phyloP scores from a whole-genome alignment of 2,329 filamentous ascomycete species.

The Colletotrichum musae region DNA sequence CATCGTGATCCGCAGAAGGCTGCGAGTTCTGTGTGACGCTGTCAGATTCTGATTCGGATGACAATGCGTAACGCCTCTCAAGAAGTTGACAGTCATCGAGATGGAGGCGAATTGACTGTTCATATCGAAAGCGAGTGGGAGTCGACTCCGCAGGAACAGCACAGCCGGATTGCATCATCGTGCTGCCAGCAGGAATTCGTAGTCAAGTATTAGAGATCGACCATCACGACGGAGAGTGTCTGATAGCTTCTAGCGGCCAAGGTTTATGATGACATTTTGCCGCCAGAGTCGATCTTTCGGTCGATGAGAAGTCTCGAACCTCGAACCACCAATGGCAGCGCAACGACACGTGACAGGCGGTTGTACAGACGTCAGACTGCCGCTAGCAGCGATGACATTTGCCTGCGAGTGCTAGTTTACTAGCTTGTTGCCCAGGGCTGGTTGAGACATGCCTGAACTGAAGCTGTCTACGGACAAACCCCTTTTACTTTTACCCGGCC shows the following conservation, averaged over 20 bases:
- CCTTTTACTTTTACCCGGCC: neutral
- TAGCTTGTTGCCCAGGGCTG: too few relatives aligned
- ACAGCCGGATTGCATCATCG: too few relatives aligned
- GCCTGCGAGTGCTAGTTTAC: too few relatives aligned
- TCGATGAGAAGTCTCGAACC: slow-evolving; percentile 2
- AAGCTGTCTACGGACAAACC: too few relatives aligned
- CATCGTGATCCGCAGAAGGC: too few relatives aligned
- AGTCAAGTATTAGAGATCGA: neutral
- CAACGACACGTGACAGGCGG: slow-evolving; percentile 6
- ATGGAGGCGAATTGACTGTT: neutral
- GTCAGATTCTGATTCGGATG: too few relatives aligned
- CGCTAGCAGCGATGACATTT: neutral
- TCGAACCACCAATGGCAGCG: neutral
- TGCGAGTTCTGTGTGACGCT: too few relatives aligned
- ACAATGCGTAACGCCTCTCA: too few relatives aligned
- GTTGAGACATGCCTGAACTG: too few relatives aligned
- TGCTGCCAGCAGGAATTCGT: too few relatives aligned
- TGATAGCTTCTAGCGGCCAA: neutral
- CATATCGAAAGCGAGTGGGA: too few relatives aligned
- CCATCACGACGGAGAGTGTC: neutral
- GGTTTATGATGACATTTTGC: slow-evolving; percentile 15
- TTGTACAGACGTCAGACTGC: slow-evolving; percentile 10
- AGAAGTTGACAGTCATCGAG: neutral
- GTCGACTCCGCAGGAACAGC: too few relatives aligned
- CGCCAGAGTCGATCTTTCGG: slow-evolving; percentile 10